Evolutionary conservation across 192 early-diverging fungal species (phyloP).

Genomic region (Entrophospora sp.): DNA sequence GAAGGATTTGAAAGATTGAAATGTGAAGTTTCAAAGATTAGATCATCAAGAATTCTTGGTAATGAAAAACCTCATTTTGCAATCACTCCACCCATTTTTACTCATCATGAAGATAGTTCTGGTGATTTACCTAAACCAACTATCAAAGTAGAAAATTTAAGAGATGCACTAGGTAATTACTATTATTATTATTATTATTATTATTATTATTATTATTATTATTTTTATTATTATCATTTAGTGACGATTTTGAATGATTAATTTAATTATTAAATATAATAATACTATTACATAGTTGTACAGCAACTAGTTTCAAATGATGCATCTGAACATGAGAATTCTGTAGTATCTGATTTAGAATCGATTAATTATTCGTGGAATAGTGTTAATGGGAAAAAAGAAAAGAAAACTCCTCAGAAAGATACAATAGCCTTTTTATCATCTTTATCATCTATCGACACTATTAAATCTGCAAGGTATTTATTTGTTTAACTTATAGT

Average conservation of each 20-base stretch:
- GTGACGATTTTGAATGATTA: neutral
- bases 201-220: neutral
- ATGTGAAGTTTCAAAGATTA: neutral
- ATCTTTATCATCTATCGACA: conserved; percentile 2
- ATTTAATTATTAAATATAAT: neutral
- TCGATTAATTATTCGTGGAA: neutral
- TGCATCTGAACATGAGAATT: conserved; percentile 13
- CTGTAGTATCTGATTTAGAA: conserved; percentile 13
- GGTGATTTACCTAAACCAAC: neutral
- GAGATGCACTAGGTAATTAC: conserved; percentile 5
- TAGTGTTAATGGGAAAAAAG: neutral
- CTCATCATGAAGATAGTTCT: conserved; percentile 15
- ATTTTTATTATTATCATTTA: neutral
- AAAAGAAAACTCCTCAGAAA: neutral
- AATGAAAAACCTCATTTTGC: neutral
- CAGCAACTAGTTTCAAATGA: conserved; percentile 6
- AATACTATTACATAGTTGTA: neutral
- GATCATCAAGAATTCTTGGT: neutral
- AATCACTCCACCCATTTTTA: neutral
- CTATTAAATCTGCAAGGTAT: conserved; percentile 5
- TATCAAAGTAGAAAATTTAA: conserved; percentile 1
- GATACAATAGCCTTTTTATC: conserved; percentile 1
- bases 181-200: neutral
- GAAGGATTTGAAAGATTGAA: conserved; percentile 15
- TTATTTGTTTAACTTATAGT: neutral